Conservation (phyloP, 1,139 yeast genomes). For the Torulaspora pretoriensis region DNA sequence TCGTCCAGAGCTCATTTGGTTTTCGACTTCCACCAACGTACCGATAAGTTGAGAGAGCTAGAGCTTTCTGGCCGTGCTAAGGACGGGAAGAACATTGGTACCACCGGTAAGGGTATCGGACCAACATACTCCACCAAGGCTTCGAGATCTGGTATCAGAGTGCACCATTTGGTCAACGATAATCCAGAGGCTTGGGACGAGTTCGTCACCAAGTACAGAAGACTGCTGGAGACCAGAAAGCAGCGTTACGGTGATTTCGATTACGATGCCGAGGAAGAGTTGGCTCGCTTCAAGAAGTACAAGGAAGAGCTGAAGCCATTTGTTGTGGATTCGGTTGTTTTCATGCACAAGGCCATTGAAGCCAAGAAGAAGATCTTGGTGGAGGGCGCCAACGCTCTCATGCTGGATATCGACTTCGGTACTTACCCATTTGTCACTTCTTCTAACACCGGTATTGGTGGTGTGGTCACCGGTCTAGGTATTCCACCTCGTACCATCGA, state of each 20-base stretch:
- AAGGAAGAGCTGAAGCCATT: slow-evolving; percentile 77
- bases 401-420: slow-evolving; percentile 97
- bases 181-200: slow-evolving; percentile 92
- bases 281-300: slow-evolving; percentile 68
- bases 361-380: slow-evolving; percentile 80
- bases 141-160: slow-evolving; percentile 93
- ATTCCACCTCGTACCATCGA: slow-evolving; percentile 80
- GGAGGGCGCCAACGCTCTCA: slow-evolving; percentile 98
- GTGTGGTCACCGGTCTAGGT: slow-evolving; percentile 96
- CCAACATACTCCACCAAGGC: slow-evolving; percentile 98
- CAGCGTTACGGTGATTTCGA: slow-evolving; percentile 93
- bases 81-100: slow-evolving; percentile 89
- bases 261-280: slow-evolving; percentile 76
- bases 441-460: slow-evolving; percentile 94
- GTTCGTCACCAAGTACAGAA: slow-evolving; percentile 71
- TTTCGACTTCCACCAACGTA: slow-evolving; percentile 95
- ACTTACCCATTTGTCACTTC: slow-evolving; percentile 98
- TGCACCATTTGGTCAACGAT: slow-evolving; percentile 88
- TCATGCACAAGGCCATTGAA: slow-evolving; percentile 79
- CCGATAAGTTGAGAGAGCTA: slow-evolving; percentile 91
- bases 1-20: slow-evolving; percentile 95
- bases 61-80: slow-evolving; percentile 60
- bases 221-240: slow-evolving; percentile 74
- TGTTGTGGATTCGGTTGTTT: slow-evolving; percentile 88
- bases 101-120: slow-evolving; percentile 99